Evolutionary conservation across 495 filamentous ascomycete genomes (phyloP).

Genomic region (Tuber calosporum): DNA sequence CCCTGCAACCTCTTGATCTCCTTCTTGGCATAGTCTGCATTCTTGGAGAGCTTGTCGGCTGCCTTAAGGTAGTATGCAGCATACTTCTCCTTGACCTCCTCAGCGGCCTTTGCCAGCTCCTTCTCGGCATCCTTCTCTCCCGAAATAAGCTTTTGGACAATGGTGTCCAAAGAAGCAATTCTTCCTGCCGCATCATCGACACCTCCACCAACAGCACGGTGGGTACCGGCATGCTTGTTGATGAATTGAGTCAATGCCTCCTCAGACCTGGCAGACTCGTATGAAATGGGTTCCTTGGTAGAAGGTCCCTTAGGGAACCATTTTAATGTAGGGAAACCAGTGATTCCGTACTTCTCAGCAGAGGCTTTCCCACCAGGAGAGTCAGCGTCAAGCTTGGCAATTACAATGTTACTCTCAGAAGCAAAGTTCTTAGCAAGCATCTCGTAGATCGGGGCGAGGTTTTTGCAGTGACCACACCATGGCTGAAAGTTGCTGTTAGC

Average conservation of each 20-base stretch:
- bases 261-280: conserved; percentile 73
- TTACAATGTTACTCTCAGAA: conserved; percentile 65
- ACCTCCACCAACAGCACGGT: conserved; percentile 74
- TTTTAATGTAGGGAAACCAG: conserved; percentile 92
- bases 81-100: conserved; percentile 67
- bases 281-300: conserved; percentile 53
- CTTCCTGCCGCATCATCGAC: conserved; percentile 76
- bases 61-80: conserved; percentile 93
- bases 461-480: conserved; percentile 79
- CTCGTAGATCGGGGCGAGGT: conserved; percentile 85
- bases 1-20: conserved; percentile 73
- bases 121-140: conserved; percentile 53
- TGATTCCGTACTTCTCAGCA: conserved; percentile 68
- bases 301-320: conserved; percentile 89
- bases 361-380: conserved; percentile 50
- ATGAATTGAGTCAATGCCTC: conserved; percentile 69
- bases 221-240: conserved; percentile 82
- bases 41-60: conserved; percentile 70
- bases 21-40: conserved; percentile 71
- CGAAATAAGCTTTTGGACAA: conserved; percentile 61
- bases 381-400: conserved; percentile 94
- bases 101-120: conserved; percentile 63
- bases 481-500: conserved; percentile 27
- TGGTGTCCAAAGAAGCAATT: conserved; percentile 63
- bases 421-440: conserved; percentile 73